phyloP scores from a whole-genome alignment of 2,329 filamentous ascomycete genomes.

The Paracorniculantispora psalliotae region DNA sequence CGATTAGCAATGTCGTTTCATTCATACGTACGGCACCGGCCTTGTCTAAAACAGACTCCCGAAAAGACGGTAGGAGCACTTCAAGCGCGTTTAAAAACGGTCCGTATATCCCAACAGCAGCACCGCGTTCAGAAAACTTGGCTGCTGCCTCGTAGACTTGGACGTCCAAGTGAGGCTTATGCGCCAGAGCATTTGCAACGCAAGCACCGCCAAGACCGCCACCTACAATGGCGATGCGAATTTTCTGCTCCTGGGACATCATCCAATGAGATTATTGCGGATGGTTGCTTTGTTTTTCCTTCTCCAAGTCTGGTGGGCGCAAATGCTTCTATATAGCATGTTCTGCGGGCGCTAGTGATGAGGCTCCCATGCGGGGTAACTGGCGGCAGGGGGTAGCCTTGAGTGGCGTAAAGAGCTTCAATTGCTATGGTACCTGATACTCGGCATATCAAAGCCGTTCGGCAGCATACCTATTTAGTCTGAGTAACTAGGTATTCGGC shows the following conservation, averaged over 20 bases:
- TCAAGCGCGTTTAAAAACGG: constrained; percentile 16
- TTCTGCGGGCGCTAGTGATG: too few relatives aligned
- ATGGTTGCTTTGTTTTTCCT: too few relatives aligned
- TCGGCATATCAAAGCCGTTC: too few relatives aligned
- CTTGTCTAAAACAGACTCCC: constrained; percentile 12
- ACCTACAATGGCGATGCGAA: constrained; percentile 21
- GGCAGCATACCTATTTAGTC: too few relatives aligned
- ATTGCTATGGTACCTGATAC: too few relatives aligned
- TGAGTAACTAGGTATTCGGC: too few relatives aligned
- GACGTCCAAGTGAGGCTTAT: constrained; percentile 16
- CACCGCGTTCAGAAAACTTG: constrained; percentile 21
- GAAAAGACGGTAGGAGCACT: constrained; percentile 6
- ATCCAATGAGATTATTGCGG: too few relatives aligned
- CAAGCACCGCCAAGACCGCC: constrained; percentile 20
- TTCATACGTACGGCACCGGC: constrained; percentile 18
- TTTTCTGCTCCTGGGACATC: background rate
- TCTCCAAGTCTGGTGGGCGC: too few relatives aligned
- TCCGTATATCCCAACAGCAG: constrained; percentile 18
- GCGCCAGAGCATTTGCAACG: constrained; percentile 18
- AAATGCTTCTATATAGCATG: too few relatives aligned
- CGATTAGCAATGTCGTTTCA: constrained; percentile 11
- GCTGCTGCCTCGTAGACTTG: constrained; percentile 21
- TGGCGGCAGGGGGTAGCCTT: too few relatives aligned
- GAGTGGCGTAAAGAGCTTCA: too few relatives aligned
- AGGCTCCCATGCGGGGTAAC: too few relatives aligned